phyloP scores from a whole-genome alignment of 495 filamentous ascomycete species.

The Physcia stellaris region DNA sequence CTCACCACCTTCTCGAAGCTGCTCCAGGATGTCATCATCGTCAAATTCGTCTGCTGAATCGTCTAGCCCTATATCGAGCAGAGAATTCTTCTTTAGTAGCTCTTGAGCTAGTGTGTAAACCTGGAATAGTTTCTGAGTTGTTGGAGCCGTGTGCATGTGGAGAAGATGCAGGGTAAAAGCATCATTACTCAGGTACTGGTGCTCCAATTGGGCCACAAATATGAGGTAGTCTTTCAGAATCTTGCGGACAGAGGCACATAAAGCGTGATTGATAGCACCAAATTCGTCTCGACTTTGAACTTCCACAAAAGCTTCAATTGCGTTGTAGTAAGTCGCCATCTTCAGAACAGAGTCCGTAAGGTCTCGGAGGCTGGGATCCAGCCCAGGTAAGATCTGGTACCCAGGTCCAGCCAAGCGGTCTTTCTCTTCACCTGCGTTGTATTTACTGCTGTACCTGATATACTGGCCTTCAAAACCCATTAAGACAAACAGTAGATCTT shows the following conservation, averaged over 20 bases:
- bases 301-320: conserved; percentile 85
- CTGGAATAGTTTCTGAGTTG: conserved; percentile 77
- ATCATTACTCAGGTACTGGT: conserved; percentile 73
- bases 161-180: conserved; percentile 84
- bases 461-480: conserved; percentile 99
- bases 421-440: conserved; percentile 72
- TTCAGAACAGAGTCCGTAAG: conserved; percentile 78
- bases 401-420: conserved; percentile 69
- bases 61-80: conserved; percentile 75
- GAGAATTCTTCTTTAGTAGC: conserved; percentile 69
- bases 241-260: conserved; percentile 86
- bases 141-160: conserved; percentile 80
- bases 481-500: conserved; percentile 85
- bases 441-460: conserved; percentile 68
- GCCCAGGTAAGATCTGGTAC: conserved; percentile 65
- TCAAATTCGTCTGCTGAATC: conserved; percentile 71
- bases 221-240: conserved; percentile 85
- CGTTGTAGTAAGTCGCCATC: conserved; percentile 88
- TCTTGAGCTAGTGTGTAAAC: conserved; percentile 79
- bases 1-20: conserved; percentile 65
- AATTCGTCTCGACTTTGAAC: conserved; percentile 87
- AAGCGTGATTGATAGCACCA: conserved; percentile 88
- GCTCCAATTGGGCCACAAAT: conserved; percentile 83
- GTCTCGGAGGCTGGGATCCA: conserved; percentile 85
- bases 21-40: conserved; percentile 74